Percentiles rank a stretch among this genome's conserved stretches.
Evolutionary conservation across 768 basidiomycete genomes (phyloP).

Genomic region (Clavaria fumosa): DNA sequence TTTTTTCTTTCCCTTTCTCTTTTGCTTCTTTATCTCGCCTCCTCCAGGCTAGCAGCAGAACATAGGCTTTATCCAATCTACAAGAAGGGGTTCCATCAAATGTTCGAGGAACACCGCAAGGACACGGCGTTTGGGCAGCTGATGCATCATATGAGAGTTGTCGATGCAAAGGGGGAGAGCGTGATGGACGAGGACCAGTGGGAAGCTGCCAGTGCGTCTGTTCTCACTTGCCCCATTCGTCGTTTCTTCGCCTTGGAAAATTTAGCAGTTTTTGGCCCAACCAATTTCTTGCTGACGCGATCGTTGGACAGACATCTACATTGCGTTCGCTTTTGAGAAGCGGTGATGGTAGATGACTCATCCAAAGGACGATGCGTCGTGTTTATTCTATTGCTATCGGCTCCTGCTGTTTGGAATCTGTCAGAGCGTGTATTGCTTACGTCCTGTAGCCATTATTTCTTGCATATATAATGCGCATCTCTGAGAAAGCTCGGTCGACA

Average conservation of each 20-base stretch:
- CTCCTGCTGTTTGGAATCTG: too few relatives aligned
- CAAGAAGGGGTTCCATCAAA: slow-evolving; percentile 80
- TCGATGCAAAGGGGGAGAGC: slow-evolving; percentile 73
- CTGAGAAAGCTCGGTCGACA: too few relatives aligned
- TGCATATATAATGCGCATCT: too few relatives aligned
- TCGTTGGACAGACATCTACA: slow-evolving; percentile 77
- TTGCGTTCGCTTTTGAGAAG: slow-evolving; percentile 87
- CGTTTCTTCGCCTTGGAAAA: neutral
- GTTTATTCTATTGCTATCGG: too few relatives aligned
- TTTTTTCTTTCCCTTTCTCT: too few relatives aligned
- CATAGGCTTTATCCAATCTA: slow-evolving; percentile 63
- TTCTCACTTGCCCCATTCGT: slow-evolving; percentile 2
- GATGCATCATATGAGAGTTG: slow-evolving; percentile 82
- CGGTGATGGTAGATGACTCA: slow-evolving; percentile 18
- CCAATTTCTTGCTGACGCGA: neutral
- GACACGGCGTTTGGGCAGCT: slow-evolving; percentile 71
- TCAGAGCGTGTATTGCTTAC: too few relatives aligned
- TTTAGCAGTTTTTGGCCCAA: neutral
- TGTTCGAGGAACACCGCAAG: slow-evolving; percentile 70
- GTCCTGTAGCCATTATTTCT: too few relatives aligned
- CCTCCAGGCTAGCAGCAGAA: slow-evolving; percentile 60
- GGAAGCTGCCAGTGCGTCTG: slow-evolving; percentile 90
- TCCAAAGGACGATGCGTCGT: too few relatives aligned
- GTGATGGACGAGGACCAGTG: slow-evolving; percentile 92
- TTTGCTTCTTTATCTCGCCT: neutral